Percentiles rank a stretch among this genome's conserved stretches.
These are phyloP conservation scores for Pisolithus marmoratus DNA, from an alignment of 768 basidiomycete genomes.

Conservation along the genomic window DNA sequence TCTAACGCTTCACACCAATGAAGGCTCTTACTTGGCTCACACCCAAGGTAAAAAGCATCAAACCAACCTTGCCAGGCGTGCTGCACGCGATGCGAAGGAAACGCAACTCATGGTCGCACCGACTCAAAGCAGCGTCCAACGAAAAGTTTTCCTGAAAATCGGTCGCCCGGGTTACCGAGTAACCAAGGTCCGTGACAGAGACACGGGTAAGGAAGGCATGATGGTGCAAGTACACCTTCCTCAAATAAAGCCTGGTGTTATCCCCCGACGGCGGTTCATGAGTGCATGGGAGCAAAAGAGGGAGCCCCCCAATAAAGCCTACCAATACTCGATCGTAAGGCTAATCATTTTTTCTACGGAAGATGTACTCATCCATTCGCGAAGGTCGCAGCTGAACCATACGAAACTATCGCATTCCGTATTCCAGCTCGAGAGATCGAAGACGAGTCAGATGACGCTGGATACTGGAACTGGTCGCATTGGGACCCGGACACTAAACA, in stretches of 20 bases:
- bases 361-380: constrained; percentile 25
- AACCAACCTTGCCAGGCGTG: constrained; percentile 94
- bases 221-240: constrained; percentile 96
- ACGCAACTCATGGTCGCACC: constrained; percentile 86
- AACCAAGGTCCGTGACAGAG: constrained; percentile 90
- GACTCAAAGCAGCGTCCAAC: constrained; percentile 69
- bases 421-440: constrained; percentile 97
- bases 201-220: constrained; percentile 91
- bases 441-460: constrained; percentile 85
- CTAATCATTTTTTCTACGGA: background rate
- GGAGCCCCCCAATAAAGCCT: constrained; percentile 92
- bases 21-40: constrained; percentile 97
- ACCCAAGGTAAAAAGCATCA: constrained; percentile 99
- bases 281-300: constrained; percentile 96
- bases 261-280: constrained; percentile 90
- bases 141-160: constrained; percentile 96
- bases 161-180: constrained; percentile 94
- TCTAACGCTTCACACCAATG: constrained; percentile 97
- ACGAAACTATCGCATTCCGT: constrained; percentile 98
- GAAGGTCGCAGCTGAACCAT: constrained; percentile 99
- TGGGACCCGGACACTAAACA: constrained; percentile 99
- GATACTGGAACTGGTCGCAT: constrained; percentile 96
- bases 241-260: constrained; percentile 82
- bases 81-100: constrained; percentile 96
- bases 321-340: constrained; percentile 95